A percentile compares a stretch with the other conserved stretches of the same genome.
Evolutionary conservation across 1,284 basidiomycete genomes (phyloP).

Genomic region (Fomitopsis schrenkii): DNA sequence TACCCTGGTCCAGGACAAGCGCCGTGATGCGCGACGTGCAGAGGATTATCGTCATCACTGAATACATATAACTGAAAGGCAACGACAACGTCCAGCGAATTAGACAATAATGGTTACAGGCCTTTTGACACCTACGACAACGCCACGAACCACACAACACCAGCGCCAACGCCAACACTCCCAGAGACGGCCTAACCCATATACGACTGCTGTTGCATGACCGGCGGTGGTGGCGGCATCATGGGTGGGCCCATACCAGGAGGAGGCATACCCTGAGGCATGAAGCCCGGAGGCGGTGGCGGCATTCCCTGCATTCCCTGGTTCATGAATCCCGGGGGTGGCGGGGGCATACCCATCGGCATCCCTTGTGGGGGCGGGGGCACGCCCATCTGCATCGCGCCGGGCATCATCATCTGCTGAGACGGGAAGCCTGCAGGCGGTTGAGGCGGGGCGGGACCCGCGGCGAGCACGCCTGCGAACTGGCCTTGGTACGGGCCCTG

Average conservation of each 20-base stretch:
- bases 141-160: neutral
- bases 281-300: constrained; percentile 25
- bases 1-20: too few species aligned
- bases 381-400: constrained; percentile 30
- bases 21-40: neutral
- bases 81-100: neutral
- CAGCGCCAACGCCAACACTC: neutral
- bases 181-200: constrained; percentile 15
- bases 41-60: neutral
- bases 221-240: constrained; percentile 28
- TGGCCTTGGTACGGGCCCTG: constrained; percentile 81
- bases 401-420: constrained; percentile 60
- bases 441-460: constrained; percentile 57
- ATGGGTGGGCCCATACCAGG: constrained; percentile 13
- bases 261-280: constrained; percentile 21
- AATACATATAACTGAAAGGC: neutral
- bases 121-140: neutral
- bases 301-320: constrained; percentile 29
- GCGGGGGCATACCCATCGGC: constrained; percentile 55
- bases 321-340: constrained; percentile 52
- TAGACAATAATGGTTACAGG: neutral
- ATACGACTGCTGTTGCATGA: constrained; percentile 23
- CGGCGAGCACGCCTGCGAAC: constrained; percentile 79
- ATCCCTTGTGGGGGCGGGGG: constrained; percentile 26
- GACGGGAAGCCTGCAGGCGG: constrained; percentile 56